Evolutionary conservation across 768 basidiomycete genomes (phyloP).

Genomic region (Tylopilus felleus): DNA sequence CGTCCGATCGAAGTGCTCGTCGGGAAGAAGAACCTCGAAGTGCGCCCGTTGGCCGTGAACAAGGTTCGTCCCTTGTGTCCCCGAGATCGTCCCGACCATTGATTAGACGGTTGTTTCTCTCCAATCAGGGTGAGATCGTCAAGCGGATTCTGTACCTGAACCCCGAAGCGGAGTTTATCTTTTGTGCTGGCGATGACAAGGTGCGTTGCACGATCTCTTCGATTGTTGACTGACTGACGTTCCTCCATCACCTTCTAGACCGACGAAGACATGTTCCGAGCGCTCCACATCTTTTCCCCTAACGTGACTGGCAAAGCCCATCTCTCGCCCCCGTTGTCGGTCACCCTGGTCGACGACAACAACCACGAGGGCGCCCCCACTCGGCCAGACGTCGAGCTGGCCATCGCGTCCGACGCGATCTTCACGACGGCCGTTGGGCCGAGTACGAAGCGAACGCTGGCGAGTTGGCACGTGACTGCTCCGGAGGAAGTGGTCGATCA

Average conservation of each 20-base stretch:
- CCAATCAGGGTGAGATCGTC: constrained; percentile 82
- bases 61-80: constrained; percentile 46
- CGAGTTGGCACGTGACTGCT: constrained; percentile 88
- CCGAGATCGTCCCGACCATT: not conserved
- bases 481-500: constrained; percentile 84
- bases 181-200: constrained; percentile 99
- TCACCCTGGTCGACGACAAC: constrained; percentile 33
- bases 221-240: not conserved
- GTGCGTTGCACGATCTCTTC: constrained; percentile 31
- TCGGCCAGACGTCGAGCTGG: constrained; percentile 52
- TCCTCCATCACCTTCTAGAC: constrained; percentile 43
- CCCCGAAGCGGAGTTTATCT: constrained; percentile 92
- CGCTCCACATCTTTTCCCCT: constrained; percentile 62
- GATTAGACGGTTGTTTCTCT: not conserved
- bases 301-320: constrained; percentile 34
- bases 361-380: constrained; percentile 9
- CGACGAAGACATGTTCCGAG: constrained; percentile 99
- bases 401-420: constrained; percentile 62
- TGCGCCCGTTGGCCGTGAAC: constrained; percentile 91
- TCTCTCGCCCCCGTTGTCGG: constrained; percentile 58
- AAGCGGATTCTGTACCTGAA: constrained; percentile 90
- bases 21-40: constrained; percentile 98
- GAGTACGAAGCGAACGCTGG: constrained; percentile 83
- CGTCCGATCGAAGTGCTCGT: constrained; percentile 95
- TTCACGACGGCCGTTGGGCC: constrained; percentile 96